Conservation (phyloP, 2,329 filamentous ascomycete species). For the Cytospora chrysosperma region DNA sequence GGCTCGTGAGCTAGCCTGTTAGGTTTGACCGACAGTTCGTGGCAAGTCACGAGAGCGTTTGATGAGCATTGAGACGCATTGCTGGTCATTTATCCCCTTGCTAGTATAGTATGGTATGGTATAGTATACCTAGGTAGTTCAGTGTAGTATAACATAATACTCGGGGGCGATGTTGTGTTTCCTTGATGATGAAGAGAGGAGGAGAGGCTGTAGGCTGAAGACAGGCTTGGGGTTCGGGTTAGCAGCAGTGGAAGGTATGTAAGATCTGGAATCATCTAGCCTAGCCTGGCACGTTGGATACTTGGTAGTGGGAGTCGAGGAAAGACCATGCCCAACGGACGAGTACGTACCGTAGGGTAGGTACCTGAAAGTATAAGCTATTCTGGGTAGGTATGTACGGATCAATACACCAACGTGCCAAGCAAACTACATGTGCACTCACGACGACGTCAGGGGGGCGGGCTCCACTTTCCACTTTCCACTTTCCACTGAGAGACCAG, state of each 20-base stretch:
- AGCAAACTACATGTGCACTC: not conserved
- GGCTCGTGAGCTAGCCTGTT: not conserved
- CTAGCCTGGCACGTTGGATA: no score
- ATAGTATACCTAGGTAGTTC: not conserved
- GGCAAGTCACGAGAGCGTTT: not conserved
- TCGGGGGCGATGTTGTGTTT: not conserved
- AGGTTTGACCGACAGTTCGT: constrained; percentile 1
- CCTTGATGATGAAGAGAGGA: not conserved
- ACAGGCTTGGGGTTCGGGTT: not conserved
- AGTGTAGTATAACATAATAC: not conserved
- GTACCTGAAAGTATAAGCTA: no score
- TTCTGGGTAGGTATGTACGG: no score
- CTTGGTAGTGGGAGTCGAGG: no score
- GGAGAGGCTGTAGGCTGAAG: not conserved
- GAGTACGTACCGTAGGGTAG: no score
- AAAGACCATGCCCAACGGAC: no score
- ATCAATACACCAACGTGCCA: not conserved
- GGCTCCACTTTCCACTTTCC: not conserved
- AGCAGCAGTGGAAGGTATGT: not conserved
- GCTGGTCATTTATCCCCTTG: not conserved
- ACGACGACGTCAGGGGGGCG: not conserved
- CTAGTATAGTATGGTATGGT: not conserved
- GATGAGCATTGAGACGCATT: not conserved
- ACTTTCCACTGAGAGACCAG: not conserved
- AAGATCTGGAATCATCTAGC: no score